Base-by-base conservation (phyloP, 495 filamentous ascomycete genomes). In the Viridothelium virens region DNA sequence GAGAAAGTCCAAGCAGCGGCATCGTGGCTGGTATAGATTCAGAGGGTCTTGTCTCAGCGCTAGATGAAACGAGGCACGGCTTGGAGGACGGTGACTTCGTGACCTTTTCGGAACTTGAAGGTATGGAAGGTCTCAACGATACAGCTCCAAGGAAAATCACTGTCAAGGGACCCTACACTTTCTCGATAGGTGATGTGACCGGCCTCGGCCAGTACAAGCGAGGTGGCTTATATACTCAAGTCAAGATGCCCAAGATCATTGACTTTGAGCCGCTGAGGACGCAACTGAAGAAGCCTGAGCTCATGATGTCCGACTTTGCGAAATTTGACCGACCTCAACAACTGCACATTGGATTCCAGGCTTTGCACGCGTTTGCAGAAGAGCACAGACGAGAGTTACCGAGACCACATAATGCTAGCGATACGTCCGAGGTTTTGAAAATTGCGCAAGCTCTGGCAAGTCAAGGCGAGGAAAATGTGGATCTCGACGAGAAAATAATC, bases 21-120 rank as follows among this genome's bases (percentile, higher is more conserved):
- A 97, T 99, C 66, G 84, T 99, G 39, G 93, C 94, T 9, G 88
- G 81, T 46, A 95, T 99, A 70, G 87, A 92, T 70, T 84, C 90
- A 56, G 88, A 91, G 39, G 95, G 95, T 36, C 73, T 97, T 67
- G 95, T 99, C 5, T 96, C 93, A 59, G 92, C 92, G 7, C 81
- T 97, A 33, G 95, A 99, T 74, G 95, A 99, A 77, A 96, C 90
- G 2, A 84, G 95, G 64, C 95, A 99, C 74, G 95, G 95, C 16
- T 80, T 99, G 38, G 91, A 96, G 75, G 94, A 97, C 82, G 95
- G 94, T 5, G 95, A 99, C 72, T 94, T 86, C 74, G 92, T 99
- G 63, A 96, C 91, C 2, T 99, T 99, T 73, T 87, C 87, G 3
- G 95, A 97, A 77, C 77, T 99, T 56, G 84, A 91, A 77, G 94